Evolutionary conservation across 2,329 filamentous ascomycete species (phyloP), one percentile per base, ranked within the genome.

Genomic region (Aspergillus ibericus): DNA sequence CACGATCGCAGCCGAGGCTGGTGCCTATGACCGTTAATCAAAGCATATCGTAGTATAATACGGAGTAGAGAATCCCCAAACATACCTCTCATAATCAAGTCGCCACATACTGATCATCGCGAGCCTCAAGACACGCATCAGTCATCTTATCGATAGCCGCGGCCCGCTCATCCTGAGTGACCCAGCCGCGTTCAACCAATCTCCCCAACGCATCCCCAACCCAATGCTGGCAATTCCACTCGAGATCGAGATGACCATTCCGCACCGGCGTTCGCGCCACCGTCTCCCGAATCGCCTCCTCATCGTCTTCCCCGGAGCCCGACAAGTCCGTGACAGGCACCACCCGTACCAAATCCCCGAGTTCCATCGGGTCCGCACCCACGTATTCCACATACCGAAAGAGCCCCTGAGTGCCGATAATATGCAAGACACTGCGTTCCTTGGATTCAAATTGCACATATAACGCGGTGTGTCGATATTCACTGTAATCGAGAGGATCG

Each of bases 171-270:
- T 48, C 47, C 10, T 42, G 40, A 3, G 55, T 66, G 27, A 72
- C 46, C 58, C 60, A 69, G 2, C 64, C 65, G 8, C 60, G 49
- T 22, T 63, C 59, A 4, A 70, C 66, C 47, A 72, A 50, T 13
- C 61, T 56, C 10, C 40, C 47, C 35, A 72, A 44, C 5, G 70
- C 70, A 53, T 72, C 70, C 1, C 65, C 69, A 10, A 72, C 69
- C 70, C 70, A 72, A 16, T 72, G 69, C 62, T 72, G 70, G 44
- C 70, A 72, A 46, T 71, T 72, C 70, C 70, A 72, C n/a, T 72
- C 68, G 12, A 63, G 53, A 51, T 70, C 60, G 8, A 54, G 7
- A 13, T 53, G 60, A 3, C 65, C 63, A 22, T 72, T 72, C 10
- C 63, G 57, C 8, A 70, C 62, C 4, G 63, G 48, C 12, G 69